Percentiles rank a stretch among this genome's conserved stretches.
Conservation (phyloP, 192 early-diverging fungal species). For the Coemansia sp. region DNA sequence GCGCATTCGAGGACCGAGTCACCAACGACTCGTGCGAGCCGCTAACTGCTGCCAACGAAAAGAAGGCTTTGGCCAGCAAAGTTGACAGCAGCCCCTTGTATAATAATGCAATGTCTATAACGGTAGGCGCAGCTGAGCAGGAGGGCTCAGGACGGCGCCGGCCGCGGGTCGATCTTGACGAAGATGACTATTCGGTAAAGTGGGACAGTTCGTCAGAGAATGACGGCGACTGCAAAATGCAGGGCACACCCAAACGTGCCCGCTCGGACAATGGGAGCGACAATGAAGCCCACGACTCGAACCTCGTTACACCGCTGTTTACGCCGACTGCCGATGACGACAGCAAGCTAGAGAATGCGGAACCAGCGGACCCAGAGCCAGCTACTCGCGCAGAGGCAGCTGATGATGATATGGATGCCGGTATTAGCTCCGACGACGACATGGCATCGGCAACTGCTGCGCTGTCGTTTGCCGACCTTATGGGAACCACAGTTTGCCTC, state of each 20-base stretch:
- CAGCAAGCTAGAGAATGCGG: neutral
- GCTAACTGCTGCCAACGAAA: constrained; percentile 13
- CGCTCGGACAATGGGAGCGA: constrained; percentile 43
- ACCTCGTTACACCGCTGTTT: neutral
- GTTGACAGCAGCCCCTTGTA: neutral
- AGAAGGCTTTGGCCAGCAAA: neutral
- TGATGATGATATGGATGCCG: neutral
- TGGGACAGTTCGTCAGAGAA: constrained; percentile 22
- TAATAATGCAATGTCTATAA: constrained; percentile 1
- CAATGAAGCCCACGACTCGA: constrained; percentile 10
- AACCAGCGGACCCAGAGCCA: neutral
- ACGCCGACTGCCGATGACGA: neutral
- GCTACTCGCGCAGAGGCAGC: neutral
- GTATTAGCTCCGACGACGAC: constrained; percentile 21
- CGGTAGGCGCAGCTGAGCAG: neutral
- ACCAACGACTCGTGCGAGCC: constrained; percentile 31
- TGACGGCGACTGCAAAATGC: constrained; percentile 5
- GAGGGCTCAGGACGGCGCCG: neutral
- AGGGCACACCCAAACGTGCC: constrained; percentile 36
- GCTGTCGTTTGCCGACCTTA: constrained; percentile 25
- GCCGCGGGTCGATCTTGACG: neutral
- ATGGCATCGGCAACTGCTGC: constrained; percentile 33
- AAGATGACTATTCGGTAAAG: constrained; percentile 6
- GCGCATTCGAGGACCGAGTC: constrained; percentile 40
- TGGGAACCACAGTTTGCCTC: constrained; percentile 20